Evolutionary conservation across 345 rosid genomes (phyloP).

Genomic region (Sapria himalayana): DNA sequence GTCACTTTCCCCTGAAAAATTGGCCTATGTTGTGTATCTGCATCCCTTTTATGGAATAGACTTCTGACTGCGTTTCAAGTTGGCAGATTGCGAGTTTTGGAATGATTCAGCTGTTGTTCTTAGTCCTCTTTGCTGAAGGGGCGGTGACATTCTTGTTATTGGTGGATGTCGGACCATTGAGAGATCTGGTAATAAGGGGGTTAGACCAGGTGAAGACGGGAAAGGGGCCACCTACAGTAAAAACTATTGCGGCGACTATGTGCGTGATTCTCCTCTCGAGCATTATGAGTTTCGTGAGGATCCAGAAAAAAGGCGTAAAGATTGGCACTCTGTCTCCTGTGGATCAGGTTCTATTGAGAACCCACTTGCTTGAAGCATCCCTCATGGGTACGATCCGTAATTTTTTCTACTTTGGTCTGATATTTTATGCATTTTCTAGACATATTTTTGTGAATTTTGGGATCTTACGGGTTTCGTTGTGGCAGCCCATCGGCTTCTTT

Average conservation of each 20-base stretch:
- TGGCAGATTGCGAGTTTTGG: constrained; percentile 5
- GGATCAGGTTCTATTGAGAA: constrained; percentile 99
- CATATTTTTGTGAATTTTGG: too few relatives aligned
- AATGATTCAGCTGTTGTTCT: constrained; percentile 73
- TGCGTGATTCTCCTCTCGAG: constrained; percentile 62
- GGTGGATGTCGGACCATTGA: constrained; percentile 72
- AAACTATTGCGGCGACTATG: constrained; percentile 86
- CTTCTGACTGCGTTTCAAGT: too few relatives aligned
- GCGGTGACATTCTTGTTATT: constrained; percentile 43
- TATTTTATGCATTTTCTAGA: too few relatives aligned
- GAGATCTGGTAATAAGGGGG: constrained; percentile 78
- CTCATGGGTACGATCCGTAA: constrained; percentile 42
- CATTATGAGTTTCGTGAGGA: constrained; percentile 73
- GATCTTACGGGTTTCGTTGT: too few relatives aligned
- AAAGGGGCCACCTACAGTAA: constrained; percentile 84
- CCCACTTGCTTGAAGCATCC: constrained; percentile 92
- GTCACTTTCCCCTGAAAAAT: too few relatives aligned
- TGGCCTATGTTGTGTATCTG: too few relatives aligned
- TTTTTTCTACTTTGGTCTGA: not conserved
- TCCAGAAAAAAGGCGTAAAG: constrained; percentile 94
- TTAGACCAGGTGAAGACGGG: constrained; percentile 77
- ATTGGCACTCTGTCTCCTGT: constrained; percentile 96
- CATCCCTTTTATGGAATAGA: too few relatives aligned
- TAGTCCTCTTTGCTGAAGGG: constrained; percentile 67
- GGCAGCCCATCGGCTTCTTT: too few relatives aligned